Evolutionary conservation across 1,284 basidiomycete genomes (phyloP).

Genomic region (Anthracocystis panici-leucophaei): DNA sequence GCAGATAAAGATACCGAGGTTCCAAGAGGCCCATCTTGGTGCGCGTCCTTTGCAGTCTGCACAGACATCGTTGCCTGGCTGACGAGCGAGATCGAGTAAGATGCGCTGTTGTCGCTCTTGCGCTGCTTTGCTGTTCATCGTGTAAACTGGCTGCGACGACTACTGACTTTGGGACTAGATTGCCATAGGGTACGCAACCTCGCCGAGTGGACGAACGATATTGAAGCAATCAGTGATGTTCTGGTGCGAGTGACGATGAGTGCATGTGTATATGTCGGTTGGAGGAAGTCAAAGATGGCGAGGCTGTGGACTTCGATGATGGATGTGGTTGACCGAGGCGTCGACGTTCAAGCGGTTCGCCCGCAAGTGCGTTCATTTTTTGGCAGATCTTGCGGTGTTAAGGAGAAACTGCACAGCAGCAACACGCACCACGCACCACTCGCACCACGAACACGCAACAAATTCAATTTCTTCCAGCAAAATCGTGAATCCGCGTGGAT

Average conservation of each 20-base stretch:
- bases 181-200: slow-evolving; percentile 1
- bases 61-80: slow-evolving; percentile 84
- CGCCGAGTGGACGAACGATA: neutral
- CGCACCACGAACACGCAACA: slow-evolving; percentile 1
- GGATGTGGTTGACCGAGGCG: neutral
- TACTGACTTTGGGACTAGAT: neutral
- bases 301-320: neutral
- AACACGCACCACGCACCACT: slow-evolving; percentile 4
- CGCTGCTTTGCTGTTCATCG: slow-evolving; percentile 60
- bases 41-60: slow-evolving; percentile 83
- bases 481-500: neutral
- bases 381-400: neutral
- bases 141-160: neutral
- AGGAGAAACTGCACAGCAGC: neutral
- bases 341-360: neutral
- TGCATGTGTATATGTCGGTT: neutral
- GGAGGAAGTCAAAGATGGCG: too few species aligned
- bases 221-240: neutral
- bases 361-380: neutral
- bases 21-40: slow-evolving; percentile 85
- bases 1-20: slow-evolving; percentile 73
- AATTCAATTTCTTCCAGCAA: slow-evolving; percentile 6
- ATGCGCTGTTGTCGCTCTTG: slow-evolving; percentile 78
- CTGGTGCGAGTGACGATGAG: neutral
- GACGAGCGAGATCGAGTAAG: slow-evolving; percentile 76